These are phyloP conservation scores for Tolypocladium paradoxum DNA, from an alignment of 2,329 filamentous ascomycete species.

Conservation along the genomic window DNA sequence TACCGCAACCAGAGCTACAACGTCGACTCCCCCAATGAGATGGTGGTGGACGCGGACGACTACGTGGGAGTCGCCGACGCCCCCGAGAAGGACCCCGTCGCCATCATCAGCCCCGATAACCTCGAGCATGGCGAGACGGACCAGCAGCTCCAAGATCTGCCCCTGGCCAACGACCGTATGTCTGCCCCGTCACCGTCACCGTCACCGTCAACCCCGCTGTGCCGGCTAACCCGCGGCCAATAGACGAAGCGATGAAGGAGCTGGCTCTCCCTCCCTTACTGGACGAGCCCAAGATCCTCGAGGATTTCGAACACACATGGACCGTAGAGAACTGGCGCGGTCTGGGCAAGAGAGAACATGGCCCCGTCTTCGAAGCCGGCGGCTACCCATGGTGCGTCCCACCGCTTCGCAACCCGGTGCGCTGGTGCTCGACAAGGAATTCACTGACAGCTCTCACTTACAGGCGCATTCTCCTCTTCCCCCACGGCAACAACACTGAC, in stretches of 20 bases:
- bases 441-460: background rate
- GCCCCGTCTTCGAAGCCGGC: slow-evolving; percentile 76
- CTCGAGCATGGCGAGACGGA: slow-evolving; percentile 35
- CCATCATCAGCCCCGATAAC: slow-evolving; percentile 44
- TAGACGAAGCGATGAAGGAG: slow-evolving; percentile 78
- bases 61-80: slow-evolving; percentile 39
- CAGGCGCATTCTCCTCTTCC: slow-evolving; percentile 91
- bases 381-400: slow-evolving; percentile 70
- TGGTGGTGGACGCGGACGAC: slow-evolving; percentile 45
- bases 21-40: slow-evolving; percentile 44
- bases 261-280: slow-evolving; percentile 59
- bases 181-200: slow-evolving; percentile 8
- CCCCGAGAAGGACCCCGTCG: slow-evolving; percentile 39
- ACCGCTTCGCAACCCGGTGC: background rate
- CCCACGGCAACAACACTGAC: slow-evolving; percentile 88
- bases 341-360: slow-evolving; percentile 70
- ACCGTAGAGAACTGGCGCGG: slow-evolving; percentile 73
- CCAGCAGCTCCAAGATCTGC: slow-evolving; percentile 31
- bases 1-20: slow-evolving; percentile 34
- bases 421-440: background rate
- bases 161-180: slow-evolving; percentile 44
- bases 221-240: background rate
- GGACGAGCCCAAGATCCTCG: slow-evolving; percentile 70
- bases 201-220: slow-evolving; percentile 4
- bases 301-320: slow-evolving; percentile 74